Conservation (phyloP, 2,329 filamentous ascomycete genomes). For the Calonectria pauciramosa region DNA sequence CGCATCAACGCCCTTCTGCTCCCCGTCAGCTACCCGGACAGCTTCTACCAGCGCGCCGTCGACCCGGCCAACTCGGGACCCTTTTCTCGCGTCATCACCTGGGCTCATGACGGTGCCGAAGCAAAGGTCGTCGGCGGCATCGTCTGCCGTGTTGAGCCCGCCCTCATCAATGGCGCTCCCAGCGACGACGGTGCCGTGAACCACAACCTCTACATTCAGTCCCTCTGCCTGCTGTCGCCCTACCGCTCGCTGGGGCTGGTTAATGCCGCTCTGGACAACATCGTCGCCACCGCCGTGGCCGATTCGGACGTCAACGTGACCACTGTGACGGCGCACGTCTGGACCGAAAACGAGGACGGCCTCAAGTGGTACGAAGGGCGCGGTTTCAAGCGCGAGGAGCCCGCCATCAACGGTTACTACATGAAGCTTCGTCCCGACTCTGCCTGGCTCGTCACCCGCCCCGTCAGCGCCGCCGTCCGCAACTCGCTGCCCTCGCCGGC, state of each 20-base stretch:
- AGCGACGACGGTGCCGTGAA: conserved; percentile 33
- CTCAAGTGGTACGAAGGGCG: conserved; percentile 72
- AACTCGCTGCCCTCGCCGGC: conserved; percentile 34
- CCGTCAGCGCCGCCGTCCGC: conserved; percentile 50
- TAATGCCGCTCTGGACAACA: conserved; percentile 67
- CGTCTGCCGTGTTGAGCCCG: conserved; percentile 71
- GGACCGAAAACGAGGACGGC: conserved; percentile 75
- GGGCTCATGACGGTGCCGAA: conserved; percentile 59
- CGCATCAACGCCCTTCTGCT: conserved; percentile 77
- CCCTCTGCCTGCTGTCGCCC: conserved; percentile 72
- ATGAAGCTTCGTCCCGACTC: conserved; percentile 71
- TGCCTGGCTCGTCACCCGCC: conserved; percentile 70
- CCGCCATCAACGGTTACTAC: conserved; percentile 71
- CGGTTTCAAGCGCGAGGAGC: conserved; percentile 65
- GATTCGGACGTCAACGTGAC: conserved; percentile 55
- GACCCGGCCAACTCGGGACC: conserved; percentile 63
- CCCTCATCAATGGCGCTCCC: conserved; percentile 34
- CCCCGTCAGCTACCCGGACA: conserved; percentile 73
- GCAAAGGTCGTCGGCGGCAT: conserved; percentile 72
- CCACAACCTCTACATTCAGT: conserved; percentile 74
- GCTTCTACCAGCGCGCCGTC: conserved; percentile 71
- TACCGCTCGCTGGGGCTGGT: conserved; percentile 73
- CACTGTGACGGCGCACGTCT: conserved; percentile 74
- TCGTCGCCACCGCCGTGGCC: conserved; percentile 56
- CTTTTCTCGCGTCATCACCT: conserved; percentile 73